Conservation (phyloP, 768 basidiomycete genomes). For the Boletus insuetus region DNA sequence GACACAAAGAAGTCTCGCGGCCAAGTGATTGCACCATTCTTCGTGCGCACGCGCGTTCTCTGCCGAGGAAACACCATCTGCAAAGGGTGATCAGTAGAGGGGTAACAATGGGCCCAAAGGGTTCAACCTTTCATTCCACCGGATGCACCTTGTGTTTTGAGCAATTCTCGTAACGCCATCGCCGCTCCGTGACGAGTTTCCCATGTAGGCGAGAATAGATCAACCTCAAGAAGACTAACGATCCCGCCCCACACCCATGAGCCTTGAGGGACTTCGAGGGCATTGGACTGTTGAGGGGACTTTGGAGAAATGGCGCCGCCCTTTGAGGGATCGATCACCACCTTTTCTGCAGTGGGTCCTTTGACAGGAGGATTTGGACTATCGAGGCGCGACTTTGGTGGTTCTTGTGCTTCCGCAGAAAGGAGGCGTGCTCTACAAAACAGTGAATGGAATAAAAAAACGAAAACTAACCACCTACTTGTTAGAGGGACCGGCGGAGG, state of each 20-base stretch:
- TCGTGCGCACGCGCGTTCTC: slow-evolving; percentile 73
- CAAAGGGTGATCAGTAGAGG: slow-evolving; percentile 1
- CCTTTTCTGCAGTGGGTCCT: slow-evolving; percentile 52
- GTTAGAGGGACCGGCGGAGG: slow-evolving; percentile 55
- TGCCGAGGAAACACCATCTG: slow-evolving; percentile 49
- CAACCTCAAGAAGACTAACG: slow-evolving; percentile 74
- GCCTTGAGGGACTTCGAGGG: slow-evolving; percentile 71
- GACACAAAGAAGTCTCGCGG: slow-evolving; percentile 81
- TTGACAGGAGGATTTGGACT: slow-evolving; percentile 50
- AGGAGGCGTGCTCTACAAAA: slow-evolving; percentile 66
- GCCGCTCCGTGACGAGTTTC: slow-evolving; percentile 93
- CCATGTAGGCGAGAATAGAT: slow-evolving; percentile 85
- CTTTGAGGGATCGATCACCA: slow-evolving; percentile 75
- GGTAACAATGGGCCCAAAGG: neutral
- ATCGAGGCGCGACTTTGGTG: slow-evolving; percentile 51
- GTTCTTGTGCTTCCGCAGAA: slow-evolving; percentile 55
- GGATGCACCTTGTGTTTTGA: slow-evolving; percentile 77
- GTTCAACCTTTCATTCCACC: slow-evolving; percentile 76
- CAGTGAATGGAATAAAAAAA: slow-evolving; percentile 1
- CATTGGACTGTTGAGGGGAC: slow-evolving; percentile 70
- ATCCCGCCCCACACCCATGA: slow-evolving; percentile 88
- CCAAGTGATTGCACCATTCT: slow-evolving; percentile 86
- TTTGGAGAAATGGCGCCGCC: slow-evolving; percentile 84
- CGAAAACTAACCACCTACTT: slow-evolving; percentile 41
- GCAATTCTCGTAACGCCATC: slow-evolving; percentile 83